Conservation (phyloP, 306 rosid species). For the Fagus crenata region DNA sequence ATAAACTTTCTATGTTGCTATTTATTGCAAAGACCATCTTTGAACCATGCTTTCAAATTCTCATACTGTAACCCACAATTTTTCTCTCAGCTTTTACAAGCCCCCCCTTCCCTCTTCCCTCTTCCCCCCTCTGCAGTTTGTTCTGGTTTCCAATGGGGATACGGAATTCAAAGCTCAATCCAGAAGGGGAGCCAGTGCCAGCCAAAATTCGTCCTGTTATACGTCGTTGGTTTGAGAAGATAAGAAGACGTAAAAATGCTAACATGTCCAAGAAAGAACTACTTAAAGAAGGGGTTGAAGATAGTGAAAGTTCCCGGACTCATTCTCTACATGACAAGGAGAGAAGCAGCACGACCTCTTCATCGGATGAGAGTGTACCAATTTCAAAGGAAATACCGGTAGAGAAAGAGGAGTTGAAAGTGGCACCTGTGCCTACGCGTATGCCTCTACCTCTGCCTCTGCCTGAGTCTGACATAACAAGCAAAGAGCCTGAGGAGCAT, state of each 20-base stretch:
- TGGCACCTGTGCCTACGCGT: not conserved
- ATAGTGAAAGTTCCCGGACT: slow-evolving; percentile 16
- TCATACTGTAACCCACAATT: not conserved
- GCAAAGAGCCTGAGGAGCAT: slow-evolving; percentile 5
- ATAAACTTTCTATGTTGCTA: not conserved
- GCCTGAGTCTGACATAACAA: not conserved
- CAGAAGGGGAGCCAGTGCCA: slow-evolving; percentile 37
- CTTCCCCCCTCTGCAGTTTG: not conserved
- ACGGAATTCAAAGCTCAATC: slow-evolving; percentile 47
- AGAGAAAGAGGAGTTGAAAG: not conserved
- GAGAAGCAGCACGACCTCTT: not conserved
- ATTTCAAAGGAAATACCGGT: slow-evolving; percentile 7
- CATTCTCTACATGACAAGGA: slow-evolving; percentile 14
- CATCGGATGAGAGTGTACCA: slow-evolving; percentile 6
- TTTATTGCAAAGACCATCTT: slow-evolving; percentile 20
- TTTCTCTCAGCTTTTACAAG: slow-evolving; percentile 19
- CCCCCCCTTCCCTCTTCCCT: not conserved
- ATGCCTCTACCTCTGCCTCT: not conserved
- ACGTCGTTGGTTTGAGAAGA: slow-evolving; percentile 30
- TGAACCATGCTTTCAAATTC: slow-evolving; percentile 23
- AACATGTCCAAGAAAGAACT: slow-evolving; percentile 50
- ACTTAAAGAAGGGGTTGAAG: slow-evolving; percentile 32
- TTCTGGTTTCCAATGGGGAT: slow-evolving; percentile 54
- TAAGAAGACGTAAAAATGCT: slow-evolving; percentile 25
- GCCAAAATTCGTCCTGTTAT: slow-evolving; percentile 37